These are phyloP conservation scores for Arachis hypogaea DNA, from an alignment of 306 rosid genomes.

Conservation along the genomic window DNA sequence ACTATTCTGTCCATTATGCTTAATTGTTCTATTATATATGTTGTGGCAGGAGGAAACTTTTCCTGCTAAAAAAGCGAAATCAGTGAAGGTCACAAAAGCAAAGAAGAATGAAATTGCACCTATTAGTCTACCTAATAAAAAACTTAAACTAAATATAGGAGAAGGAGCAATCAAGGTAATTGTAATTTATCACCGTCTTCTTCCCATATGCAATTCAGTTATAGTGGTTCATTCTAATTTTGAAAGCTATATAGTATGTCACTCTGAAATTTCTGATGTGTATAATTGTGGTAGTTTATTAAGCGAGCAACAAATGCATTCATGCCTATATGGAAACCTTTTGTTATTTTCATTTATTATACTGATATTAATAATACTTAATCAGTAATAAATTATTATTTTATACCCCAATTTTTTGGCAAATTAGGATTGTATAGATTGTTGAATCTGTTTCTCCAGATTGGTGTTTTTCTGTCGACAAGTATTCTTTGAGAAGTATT, in stretches of 20 bases:
- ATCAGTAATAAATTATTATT: background rate
- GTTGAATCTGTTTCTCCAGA: background rate
- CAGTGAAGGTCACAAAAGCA: slow-evolving; percentile 61
- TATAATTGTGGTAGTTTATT: background rate
- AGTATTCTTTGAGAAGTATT: too few species aligned
- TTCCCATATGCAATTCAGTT: background rate
- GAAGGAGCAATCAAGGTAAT: slow-evolving; percentile 73
- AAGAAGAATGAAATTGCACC: slow-evolving; percentile 63
- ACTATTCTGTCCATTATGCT: background rate
- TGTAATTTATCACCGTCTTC: slow-evolving; percentile 23
- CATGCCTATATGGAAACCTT: background rate
- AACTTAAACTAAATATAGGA: slow-evolving; percentile 80
- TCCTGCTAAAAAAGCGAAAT: slow-evolving; percentile 57
- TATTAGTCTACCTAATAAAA: slow-evolving; percentile 62
- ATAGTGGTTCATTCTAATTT: slow-evolving; percentile 10
- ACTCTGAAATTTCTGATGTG: slow-evolving; percentile 1
- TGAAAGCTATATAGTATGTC: background rate
- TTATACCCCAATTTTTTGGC: background rate
- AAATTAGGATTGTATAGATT: background rate
- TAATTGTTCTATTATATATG: slow-evolving; percentile 20
- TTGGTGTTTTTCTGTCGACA: too few species aligned
- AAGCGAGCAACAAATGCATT: background rate
- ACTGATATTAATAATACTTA: background rate
- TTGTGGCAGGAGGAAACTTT: slow-evolving; percentile 69
- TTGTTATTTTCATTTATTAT: background rate